These are phyloP conservation scores for Fusarium chuoi DNA, from an alignment of 2,329 filamentous ascomycete species.

Conservation along the genomic window DNA sequence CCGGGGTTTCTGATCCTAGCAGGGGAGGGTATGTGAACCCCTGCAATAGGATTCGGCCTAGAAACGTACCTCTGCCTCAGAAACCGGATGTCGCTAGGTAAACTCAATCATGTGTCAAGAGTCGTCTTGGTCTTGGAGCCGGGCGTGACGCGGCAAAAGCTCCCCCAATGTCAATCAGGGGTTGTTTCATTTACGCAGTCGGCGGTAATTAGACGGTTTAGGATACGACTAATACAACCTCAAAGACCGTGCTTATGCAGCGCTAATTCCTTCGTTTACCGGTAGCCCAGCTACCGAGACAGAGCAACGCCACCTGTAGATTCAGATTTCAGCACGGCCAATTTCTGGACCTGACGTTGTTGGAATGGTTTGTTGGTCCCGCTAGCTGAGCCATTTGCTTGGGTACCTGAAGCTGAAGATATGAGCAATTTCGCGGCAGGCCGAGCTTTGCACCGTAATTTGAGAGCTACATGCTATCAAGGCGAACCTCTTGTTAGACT, in stretches of 20 bases:
- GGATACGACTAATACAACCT: not conserved
- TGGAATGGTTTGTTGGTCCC: not conserved
- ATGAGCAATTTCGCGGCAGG: not conserved
- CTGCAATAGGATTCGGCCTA: not conserved
- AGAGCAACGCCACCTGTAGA: not conserved
- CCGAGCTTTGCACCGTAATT: not conserved
- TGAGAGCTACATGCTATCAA: not conserved
- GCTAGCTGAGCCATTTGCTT: not conserved
- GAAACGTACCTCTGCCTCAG: not conserved
- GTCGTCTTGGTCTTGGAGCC: not conserved
- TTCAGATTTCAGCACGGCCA: not conserved
- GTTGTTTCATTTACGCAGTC: not conserved
- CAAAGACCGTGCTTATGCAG: not conserved
- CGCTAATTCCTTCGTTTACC: not conserved
- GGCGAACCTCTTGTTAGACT: not conserved
- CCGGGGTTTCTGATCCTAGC: not conserved
- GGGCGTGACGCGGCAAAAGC: slow-evolving; percentile 7
- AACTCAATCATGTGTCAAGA: not conserved
- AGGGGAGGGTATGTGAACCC: not conserved
- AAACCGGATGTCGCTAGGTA: not conserved
- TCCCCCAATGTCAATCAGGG: not conserved
- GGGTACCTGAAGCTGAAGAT: not conserved
- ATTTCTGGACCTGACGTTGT: not conserved
- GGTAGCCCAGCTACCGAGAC: not conserved
- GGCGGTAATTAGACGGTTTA: slow-evolving; percentile 1